A percentile compares a stretch with the other conserved stretches of the same genome.
Evolutionary conservation across 164 flowering plant species (phyloP).

Genomic region (Warburgia ugandensis): DNA sequence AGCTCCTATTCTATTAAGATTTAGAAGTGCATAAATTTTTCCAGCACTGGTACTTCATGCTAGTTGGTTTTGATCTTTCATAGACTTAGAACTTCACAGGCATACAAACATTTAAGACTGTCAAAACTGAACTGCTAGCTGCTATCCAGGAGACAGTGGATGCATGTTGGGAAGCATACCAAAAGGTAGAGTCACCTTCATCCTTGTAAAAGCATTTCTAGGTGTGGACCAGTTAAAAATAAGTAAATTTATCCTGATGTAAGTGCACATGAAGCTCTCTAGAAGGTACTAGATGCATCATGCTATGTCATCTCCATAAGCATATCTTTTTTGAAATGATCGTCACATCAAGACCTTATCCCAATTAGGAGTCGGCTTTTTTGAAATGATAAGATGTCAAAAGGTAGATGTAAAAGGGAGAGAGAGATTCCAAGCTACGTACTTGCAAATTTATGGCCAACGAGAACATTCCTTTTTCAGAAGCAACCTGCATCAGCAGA

Average conservation of each 20-base stretch:
- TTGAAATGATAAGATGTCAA: not conserved
- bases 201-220: no score
- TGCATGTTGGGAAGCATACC: no score
- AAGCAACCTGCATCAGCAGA: slow-evolving; percentile 53
- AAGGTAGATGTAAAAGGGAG: not conserved
- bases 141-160: not conserved
- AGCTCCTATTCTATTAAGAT: not conserved
- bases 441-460: slow-evolving; percentile 84
- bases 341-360: not conserved
- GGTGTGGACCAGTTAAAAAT: no score
- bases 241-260: no score
- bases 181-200: no score
- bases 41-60: not conserved
- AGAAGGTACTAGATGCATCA: no score
- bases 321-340: not conserved
- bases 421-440: slow-evolving; percentile 24
- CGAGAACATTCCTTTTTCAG: slow-evolving; percentile 83
- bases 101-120: not conserved
- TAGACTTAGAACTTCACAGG: not conserved
- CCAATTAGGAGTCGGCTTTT: not conserved
- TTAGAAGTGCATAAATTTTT: not conserved
- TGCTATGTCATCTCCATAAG: no score
- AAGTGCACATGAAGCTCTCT: no score
- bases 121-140: not conserved
- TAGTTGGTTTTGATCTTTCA: not conserved